Conservation (phyloP, 371 early-diverging fungal genomes). For the Nematocida parisii region DNA sequence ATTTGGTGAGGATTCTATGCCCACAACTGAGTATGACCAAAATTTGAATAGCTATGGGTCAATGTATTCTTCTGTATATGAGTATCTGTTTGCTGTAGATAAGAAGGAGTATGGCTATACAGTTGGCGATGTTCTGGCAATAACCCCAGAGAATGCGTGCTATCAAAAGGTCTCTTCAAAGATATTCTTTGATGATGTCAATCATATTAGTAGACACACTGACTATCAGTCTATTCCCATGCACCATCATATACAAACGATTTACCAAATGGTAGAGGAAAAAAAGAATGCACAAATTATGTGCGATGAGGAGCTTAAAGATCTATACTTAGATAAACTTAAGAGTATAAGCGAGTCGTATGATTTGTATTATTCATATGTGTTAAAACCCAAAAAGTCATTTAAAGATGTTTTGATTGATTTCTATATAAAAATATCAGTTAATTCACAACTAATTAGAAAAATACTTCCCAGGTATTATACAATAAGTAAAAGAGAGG, state of each 20-base stretch:
- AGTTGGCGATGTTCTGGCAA: conserved; percentile 65
- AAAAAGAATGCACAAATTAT: conserved; percentile 6
- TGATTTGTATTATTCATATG: conserved; percentile 66
- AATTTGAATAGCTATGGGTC: conserved; percentile 12
- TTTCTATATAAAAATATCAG: conserved; percentile 53
- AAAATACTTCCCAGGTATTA: conserved; percentile 64
- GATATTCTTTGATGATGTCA: conserved; percentile 37
- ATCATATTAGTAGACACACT: background rate
- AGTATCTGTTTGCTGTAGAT: conserved; percentile 58
- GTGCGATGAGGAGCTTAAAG: background rate
- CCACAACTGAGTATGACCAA: background rate
- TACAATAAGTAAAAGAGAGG: conserved; percentile 61
- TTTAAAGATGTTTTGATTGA: conserved; percentile 56
- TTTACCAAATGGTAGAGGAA: background rate
- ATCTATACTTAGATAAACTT: conserved; percentile 43
- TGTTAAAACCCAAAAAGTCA: conserved; percentile 55
- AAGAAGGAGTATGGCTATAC: conserved; percentile 27
- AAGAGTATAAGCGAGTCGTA: conserved; percentile 63
- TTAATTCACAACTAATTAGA: conserved; percentile 29
- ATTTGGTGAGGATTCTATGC: background rate
- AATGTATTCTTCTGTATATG: conserved; percentile 55
- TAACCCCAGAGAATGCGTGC: conserved; percentile 63
- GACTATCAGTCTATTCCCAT: conserved; percentile 65
- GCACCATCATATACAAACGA: conserved; percentile 38
- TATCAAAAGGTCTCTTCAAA: conserved; percentile 46